Evolutionary conservation across 805 yeast species (phyloP).

Genomic region (Saitoella complicata): DNA sequence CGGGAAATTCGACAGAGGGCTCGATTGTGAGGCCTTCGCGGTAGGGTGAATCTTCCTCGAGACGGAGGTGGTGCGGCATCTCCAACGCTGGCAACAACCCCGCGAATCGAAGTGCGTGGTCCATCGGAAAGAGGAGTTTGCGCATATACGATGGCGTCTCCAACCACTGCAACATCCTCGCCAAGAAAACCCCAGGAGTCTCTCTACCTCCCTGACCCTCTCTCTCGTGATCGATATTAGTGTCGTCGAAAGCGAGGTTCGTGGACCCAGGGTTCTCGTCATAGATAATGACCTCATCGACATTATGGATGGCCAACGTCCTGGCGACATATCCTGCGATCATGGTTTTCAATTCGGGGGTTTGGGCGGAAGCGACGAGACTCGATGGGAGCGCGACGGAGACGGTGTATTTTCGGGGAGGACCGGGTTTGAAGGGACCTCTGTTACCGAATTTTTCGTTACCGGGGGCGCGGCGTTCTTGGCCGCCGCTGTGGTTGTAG

Average conservation of each 20-base stretch:
- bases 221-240: no score
- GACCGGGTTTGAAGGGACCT: not conserved
- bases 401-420: not conserved
- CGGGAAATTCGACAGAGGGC: not conserved
- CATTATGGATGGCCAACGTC: not conserved
- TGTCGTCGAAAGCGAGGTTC: no score
- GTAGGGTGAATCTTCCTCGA: not conserved
- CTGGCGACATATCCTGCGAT: not conserved
- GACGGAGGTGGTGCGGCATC: not conserved
- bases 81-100: not conserved
- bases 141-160: slow-evolving; percentile 1
- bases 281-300: not conserved
- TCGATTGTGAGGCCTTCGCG: not conserved
- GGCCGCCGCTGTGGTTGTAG: no score
- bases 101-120: not conserved
- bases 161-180: not conserved
- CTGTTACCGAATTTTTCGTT: no score
- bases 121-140: slow-evolving; percentile 1
- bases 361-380: not conserved
- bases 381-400: not conserved
- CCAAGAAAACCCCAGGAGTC: not conserved
- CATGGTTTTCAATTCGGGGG: not conserved
- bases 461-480: no score
- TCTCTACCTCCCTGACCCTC: not conserved
- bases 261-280: not conserved